phyloP scores from a whole-genome alignment of 306 rosid species.

The Vigna radiata region DNA sequence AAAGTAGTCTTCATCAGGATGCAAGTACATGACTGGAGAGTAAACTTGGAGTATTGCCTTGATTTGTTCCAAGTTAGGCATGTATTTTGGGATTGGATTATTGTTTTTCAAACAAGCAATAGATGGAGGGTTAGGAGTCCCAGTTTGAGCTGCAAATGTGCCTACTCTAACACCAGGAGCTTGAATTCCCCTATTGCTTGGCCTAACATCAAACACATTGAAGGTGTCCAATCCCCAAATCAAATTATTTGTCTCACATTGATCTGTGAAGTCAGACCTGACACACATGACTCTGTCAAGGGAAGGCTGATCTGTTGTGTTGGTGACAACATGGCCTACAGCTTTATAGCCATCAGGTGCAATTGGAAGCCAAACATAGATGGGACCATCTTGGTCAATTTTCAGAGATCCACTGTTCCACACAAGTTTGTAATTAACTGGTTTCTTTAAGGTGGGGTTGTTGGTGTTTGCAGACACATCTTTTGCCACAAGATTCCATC shows the following conservation, averaged over 20 bases:
- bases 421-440: constrained; percentile 67
- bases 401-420: constrained; percentile 59
- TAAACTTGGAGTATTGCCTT: constrained; percentile 58
- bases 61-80: constrained; percentile 69
- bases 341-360: constrained; percentile 77
- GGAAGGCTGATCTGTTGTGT: constrained; percentile 61
- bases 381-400: constrained; percentile 34
- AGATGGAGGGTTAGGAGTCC: constrained; percentile 9
- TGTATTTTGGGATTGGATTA: constrained; percentile 44
- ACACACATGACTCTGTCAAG: constrained; percentile 67
- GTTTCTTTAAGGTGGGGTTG: constrained; percentile 48
- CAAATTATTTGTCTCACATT: constrained; percentile 56
- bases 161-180: constrained; percentile 66
- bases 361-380: constrained; percentile 73
- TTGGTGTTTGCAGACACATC: constrained; percentile 33
- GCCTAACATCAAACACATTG: constrained; percentile 59
- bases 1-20: constrained; percentile 66
- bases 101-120: constrained; percentile 68
- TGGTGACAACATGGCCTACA: constrained; percentile 67
- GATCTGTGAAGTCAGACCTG: constrained; percentile 67
- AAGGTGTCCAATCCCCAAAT: constrained; percentile 66
- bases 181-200: constrained; percentile 57
- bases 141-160: constrained; percentile 57
- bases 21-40: constrained; percentile 62
- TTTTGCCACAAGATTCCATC: constrained; percentile 70